These are phyloP conservation scores for Ceratobasidium sp. DNA, from an alignment of 1,284 basidiomycete genomes.

Conservation along the genomic window DNA sequence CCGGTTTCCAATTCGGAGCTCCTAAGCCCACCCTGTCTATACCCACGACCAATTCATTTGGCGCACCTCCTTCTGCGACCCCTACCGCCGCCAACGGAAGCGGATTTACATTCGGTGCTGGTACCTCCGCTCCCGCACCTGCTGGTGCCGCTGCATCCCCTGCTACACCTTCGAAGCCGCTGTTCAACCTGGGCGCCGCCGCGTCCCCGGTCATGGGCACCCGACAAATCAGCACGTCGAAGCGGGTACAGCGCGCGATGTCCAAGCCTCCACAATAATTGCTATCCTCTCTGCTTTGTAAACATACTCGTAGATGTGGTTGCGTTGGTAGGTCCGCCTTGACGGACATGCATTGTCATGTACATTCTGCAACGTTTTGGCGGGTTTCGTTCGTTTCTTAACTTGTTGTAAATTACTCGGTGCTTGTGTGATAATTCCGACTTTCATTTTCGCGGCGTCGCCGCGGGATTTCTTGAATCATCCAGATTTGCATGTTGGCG, in stretches of 20 bases:
- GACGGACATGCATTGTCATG: constrained; percentile 42
- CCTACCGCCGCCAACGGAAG: constrained; percentile 11
- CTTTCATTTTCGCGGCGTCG: not conserved
- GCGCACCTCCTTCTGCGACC: constrained; percentile 24
- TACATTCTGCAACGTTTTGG: constrained; percentile 6
- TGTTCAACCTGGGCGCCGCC: constrained; percentile 35
- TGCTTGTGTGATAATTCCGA: constrained; percentile 34
- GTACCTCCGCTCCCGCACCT: not conserved
- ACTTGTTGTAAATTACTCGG: constrained; percentile 42
- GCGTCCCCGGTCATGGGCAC: constrained; percentile 39
- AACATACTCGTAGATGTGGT: not conserved
- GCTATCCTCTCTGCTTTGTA: constrained; percentile 1
- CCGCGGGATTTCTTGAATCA: constrained; percentile 27
- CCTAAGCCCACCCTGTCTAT: constrained; percentile 36
- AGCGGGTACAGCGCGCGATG: constrained; percentile 37
- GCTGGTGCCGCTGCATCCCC: constrained; percentile 19
- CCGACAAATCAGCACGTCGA: constrained; percentile 41
- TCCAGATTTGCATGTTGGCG: too few species aligned
- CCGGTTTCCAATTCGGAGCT: constrained; percentile 24
- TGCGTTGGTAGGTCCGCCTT: constrained; percentile 41
- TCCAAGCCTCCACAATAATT: constrained; percentile 36
- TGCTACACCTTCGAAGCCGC: constrained; percentile 38
- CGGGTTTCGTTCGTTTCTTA: constrained; percentile 21
- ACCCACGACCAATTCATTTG: constrained; percentile 19
- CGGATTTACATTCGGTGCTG: constrained; percentile 24